These are phyloP conservation scores for Rhododendron williamsianum DNA, from an alignment of 148 eudicot genomes.

Conservation along the genomic window DNA sequence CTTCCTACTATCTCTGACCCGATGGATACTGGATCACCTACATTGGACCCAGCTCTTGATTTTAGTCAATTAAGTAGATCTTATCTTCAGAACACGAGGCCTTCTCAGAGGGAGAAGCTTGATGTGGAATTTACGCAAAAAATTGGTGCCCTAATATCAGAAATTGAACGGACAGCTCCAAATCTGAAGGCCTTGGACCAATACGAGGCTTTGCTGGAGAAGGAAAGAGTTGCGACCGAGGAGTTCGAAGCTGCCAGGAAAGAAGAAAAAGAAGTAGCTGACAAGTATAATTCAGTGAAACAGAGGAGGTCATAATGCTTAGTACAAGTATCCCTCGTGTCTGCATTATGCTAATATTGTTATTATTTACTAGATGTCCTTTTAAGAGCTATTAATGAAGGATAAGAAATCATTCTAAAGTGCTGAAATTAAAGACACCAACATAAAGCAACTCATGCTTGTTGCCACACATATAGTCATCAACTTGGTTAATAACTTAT, in stretches of 20 bases:
- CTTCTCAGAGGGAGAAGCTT: constrained; percentile 77
- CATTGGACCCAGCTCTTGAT: constrained; percentile 54
- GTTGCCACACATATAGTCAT: neutral
- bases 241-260: constrained; percentile 84
- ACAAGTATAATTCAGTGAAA: constrained; percentile 63
- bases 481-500: neutral
- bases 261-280: constrained; percentile 71
- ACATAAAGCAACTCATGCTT: neutral
- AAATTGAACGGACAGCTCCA: constrained; percentile 93
- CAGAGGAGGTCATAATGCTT: constrained; percentile 47
- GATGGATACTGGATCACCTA: constrained; percentile 69
- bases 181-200: constrained; percentile 96
- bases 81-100: constrained; percentile 57
- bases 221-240: constrained; percentile 62
- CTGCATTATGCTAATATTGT: neutral
- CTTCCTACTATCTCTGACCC: constrained; percentile 76
- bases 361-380: neutral
- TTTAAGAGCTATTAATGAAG: neutral
- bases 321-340: neutral
- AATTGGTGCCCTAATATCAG: constrained; percentile 61
- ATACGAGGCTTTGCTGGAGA: constrained; percentile 80
- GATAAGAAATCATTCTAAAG: neutral
- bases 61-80: constrained; percentile 71
- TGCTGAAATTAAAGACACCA: neutral
- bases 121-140: constrained; percentile 78